Evolutionary conservation across 768 basidiomycete species (phyloP).

Genomic region (Agrocybe chaxingu): DNA sequence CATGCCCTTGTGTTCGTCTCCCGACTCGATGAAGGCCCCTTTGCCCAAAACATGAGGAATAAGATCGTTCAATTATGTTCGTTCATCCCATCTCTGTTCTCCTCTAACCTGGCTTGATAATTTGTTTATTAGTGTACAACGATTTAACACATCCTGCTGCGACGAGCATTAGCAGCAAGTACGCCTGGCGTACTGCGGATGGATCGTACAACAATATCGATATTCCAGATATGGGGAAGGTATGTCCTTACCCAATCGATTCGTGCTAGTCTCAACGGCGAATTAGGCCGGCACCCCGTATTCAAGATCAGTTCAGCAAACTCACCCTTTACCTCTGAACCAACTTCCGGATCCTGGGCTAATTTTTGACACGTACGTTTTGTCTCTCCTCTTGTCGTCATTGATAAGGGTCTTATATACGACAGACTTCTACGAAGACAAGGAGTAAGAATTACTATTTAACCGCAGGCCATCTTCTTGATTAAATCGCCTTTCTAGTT

Average conservation of each 20-base stretch:
- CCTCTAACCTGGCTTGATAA: neutral
- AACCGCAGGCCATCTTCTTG: constrained; percentile 3
- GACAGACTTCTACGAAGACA: constrained; percentile 61
- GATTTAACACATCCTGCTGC: constrained; percentile 79
- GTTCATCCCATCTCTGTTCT: constrained; percentile 20
- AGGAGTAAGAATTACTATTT: constrained; percentile 37
- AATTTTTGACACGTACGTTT: constrained; percentile 67
- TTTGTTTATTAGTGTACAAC: constrained; percentile 57
- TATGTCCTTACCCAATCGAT: constrained; percentile 8
- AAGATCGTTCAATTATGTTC: constrained; percentile 55
- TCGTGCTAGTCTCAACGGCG: neutral
- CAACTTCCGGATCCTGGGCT: constrained; percentile 78
- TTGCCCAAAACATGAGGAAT: constrained; percentile 36
- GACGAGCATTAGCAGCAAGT: constrained; percentile 60
- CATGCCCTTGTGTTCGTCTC: constrained; percentile 64
- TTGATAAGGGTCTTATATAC: constrained; percentile 3
- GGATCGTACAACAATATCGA: constrained; percentile 75
- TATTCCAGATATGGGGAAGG: constrained; percentile 69
- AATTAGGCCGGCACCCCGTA: constrained; percentile 67
- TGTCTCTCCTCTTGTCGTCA: neutral
- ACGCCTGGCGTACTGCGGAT: constrained; percentile 71
- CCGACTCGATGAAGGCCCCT: constrained; percentile 45
- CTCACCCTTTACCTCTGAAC: constrained; percentile 58
- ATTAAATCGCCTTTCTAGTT: constrained; percentile 43
- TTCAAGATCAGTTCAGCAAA: constrained; percentile 78